Evolutionary conservation across 2,329 filamentous ascomycete species (phyloP), one percentile per base, ranked within the genome.

Genomic region (Coniochaeta sp.): DNA sequence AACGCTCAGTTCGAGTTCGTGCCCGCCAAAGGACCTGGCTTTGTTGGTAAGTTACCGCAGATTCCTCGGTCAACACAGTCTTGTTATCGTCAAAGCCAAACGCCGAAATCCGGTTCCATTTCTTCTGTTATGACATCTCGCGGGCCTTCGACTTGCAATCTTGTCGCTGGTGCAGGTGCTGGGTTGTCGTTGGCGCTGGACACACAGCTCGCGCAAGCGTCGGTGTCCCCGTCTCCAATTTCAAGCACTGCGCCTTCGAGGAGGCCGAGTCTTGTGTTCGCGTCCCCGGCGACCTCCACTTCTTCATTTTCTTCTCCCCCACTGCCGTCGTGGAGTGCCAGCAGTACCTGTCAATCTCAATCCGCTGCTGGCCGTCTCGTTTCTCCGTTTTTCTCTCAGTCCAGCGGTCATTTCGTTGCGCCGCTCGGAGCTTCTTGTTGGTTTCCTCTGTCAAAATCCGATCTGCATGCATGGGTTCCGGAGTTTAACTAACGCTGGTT

Each of bases 21-120:
- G 40, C 68, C 74, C 56, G 61, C 66, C 57, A 81, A 81, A 63
- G 65, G 59, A 50, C 65, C 71, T 50, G 68, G 67, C 55, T 82
- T 76, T 69, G 76, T 81, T 66, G 78, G 79, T 82, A 69, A 79
- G 79, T 80, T 63, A 57, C 62, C 67, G 63, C 63, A 64, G 56
- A 63, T 69, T 61, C 63, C 67, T 66, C 62, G 56, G 58, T 62
- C 62, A 54, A 48, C 30, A 58, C 27, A 53, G 58, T 59, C 56
- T 57, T 51, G 27, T 22, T 40, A 32, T 55, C 46, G 27, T 51
- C 51, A 50, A 33, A 45, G 54, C 12, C 58, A 54, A 14, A 40
- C 51, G 50, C 42, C 53, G 49, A 24, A 42, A 10, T 38, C 48
- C 50, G 51, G 31, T 52, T 57, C 58, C 52, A 51, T 56, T 55